Conservation (phyloP, 2,329 filamentous ascomycete species). For the Cytospora mali region DNA sequence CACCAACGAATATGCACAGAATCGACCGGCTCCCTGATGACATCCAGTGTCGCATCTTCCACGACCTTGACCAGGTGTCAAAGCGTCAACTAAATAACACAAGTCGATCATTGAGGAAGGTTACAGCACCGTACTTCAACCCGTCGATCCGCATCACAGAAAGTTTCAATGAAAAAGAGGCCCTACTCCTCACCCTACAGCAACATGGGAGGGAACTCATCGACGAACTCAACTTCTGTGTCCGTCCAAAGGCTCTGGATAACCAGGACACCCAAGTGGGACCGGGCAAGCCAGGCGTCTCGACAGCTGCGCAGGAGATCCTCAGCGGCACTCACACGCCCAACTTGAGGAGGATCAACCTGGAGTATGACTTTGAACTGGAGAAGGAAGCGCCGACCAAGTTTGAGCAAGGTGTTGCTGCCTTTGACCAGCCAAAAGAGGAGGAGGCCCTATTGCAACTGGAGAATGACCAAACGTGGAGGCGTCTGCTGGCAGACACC, state of each 20-base stretch:
- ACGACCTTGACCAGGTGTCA: constrained; percentile 9
- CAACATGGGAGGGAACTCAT: constrained; percentile 22
- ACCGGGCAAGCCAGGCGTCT: constrained; percentile 11
- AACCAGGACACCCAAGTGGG: constrained; percentile 7
- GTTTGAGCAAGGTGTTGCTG: constrained; percentile 17
- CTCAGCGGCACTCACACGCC: constrained; percentile 23
- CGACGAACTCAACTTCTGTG: constrained; percentile 16
- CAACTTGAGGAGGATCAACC: constrained; percentile 15
- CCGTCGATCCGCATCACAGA: constrained; percentile 21
- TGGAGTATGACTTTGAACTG: constrained; percentile 23
- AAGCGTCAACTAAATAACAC: neutral
- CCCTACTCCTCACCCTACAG: constrained; percentile 10
- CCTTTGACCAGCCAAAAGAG: constrained; percentile 23
- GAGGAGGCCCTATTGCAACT: constrained; percentile 25
- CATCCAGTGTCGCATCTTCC: constrained; percentile 6
- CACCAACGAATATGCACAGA: constrained; percentile 6
- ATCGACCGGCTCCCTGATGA: constrained; percentile 15
- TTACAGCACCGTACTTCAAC: constrained; percentile 4
- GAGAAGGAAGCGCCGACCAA: constrained; percentile 1
- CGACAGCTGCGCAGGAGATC: constrained; percentile 21
- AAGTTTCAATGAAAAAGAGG: constrained; percentile 15
- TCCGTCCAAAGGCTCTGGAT: constrained; percentile 12
- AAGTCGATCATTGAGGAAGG: constrained; percentile 6
- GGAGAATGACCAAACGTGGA: constrained; percentile 25
- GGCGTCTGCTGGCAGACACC: constrained; percentile 24